Conservation (phyloP, 345 rosid genomes). For the Carallia brachiata region DNA sequence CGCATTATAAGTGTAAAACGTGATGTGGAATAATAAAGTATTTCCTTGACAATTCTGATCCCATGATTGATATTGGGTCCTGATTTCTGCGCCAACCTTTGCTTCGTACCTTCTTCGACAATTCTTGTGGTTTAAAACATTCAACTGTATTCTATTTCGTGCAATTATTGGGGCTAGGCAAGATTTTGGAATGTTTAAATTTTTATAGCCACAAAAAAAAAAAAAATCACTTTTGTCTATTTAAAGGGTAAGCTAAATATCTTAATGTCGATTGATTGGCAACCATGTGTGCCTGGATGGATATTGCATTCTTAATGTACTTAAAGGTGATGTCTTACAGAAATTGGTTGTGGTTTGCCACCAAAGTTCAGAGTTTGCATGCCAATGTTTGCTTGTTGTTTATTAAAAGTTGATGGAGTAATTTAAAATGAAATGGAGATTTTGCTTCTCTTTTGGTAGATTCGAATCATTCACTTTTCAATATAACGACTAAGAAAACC, state of each 20-base stretch:
- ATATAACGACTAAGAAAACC: not conserved
- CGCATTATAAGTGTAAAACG: not conserved
- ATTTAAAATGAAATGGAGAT: constrained; percentile 8
- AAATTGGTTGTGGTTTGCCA: constrained; percentile 7
- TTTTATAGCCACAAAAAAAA: not conserved
- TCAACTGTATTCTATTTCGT: not conserved
- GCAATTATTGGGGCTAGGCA: constrained; percentile 2
- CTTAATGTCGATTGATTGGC: not conserved
- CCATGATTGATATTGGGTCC: constrained; percentile 18
- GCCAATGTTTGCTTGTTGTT: constrained; percentile 17
- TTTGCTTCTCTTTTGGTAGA: constrained; percentile 34
- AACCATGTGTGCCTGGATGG: not conserved
- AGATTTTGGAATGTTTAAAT: not conserved
- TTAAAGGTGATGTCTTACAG: not conserved
- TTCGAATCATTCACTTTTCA: constrained; percentile 15
- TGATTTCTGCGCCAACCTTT: not conserved
- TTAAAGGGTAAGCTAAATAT: not conserved
- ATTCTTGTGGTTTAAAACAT: too few relatives aligned
- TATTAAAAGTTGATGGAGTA: not conserved
- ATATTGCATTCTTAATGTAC: not conserved
- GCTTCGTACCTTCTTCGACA: too few relatives aligned
- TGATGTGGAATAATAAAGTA: constrained; percentile 9
- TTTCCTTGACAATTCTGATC: not conserved
- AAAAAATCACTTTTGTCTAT: not conserved
- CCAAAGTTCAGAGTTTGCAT: constrained; percentile 1